These are phyloP conservation scores for Starmerella apicola DNA, from an alignment of 805 yeast species.

Conservation along the genomic window DNA sequence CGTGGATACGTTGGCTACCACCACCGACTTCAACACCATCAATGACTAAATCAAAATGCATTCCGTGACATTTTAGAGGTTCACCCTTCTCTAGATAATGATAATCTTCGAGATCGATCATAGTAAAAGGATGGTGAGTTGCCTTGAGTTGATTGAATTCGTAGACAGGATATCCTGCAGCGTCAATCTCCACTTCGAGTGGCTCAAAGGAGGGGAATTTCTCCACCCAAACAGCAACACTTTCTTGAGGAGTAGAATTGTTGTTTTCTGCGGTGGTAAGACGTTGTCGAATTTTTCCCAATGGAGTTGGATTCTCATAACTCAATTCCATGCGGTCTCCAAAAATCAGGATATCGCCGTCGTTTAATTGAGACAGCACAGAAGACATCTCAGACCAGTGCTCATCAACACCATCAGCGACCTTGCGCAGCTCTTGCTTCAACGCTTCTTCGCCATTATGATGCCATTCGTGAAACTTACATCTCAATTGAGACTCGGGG, in stretches of 20 bases:
- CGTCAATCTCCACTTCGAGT: conserved; percentile 14
- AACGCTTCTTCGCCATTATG: conserved; percentile 6
- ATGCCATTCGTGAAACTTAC: neutral
- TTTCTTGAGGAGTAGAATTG: conserved; percentile 4
- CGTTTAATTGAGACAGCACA: conserved; percentile 35
- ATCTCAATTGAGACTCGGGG: neutral
- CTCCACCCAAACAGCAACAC: conserved; percentile 55
- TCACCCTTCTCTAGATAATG: conserved; percentile 34
- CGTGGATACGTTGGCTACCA: conserved; percentile 92
- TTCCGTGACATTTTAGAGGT: conserved; percentile 65
- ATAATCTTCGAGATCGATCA: conserved; percentile 66
- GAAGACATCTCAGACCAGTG: conserved; percentile 20
- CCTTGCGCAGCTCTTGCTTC: neutral
- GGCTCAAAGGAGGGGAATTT: conserved; percentile 91
- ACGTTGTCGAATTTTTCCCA: conserved; percentile 72
- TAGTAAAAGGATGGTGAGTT: conserved; percentile 96
- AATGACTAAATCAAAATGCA: conserved; percentile 85
- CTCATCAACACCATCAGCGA: conserved; percentile 6
- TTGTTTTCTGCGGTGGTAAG: conserved; percentile 13
- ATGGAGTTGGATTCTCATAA: conserved; percentile 91
- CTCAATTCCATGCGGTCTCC: conserved; percentile 58
- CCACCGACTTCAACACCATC: conserved; percentile 97
- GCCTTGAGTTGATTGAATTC: conserved; percentile 40
- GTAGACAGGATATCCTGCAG: conserved; percentile 48
- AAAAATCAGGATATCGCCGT: conserved; percentile 68